Percentiles rank a stretch among this genome's conserved stretches.
These are phyloP conservation scores for Talinum fruticosum DNA, from an alignment of 148 eudicot genomes.

Conservation along the genomic window DNA sequence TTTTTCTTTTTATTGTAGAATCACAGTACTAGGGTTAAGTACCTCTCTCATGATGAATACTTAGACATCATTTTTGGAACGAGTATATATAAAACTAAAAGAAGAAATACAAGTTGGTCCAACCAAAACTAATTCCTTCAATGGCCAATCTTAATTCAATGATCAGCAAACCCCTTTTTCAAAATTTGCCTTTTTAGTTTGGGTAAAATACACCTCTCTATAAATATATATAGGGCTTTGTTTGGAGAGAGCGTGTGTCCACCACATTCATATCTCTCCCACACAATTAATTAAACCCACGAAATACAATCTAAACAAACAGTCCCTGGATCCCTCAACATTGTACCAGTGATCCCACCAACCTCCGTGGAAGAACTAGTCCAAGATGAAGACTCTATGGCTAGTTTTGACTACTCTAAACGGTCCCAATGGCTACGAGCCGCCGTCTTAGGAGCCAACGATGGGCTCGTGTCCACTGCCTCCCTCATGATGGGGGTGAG, in stretches of 20 bases:
- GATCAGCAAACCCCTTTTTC: too few relatives aligned
- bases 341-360: background rate
- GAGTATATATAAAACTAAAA: too few relatives aligned
- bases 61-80: too few relatives aligned
- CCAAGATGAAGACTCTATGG: background rate
- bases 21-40: too few relatives aligned
- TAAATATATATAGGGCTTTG: constrained; percentile 5
- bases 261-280: background rate
- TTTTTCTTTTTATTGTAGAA: too few relatives aligned
- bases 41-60: too few relatives aligned
- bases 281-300: too few relatives aligned
- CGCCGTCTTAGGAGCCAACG: constrained; percentile 15
- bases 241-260: constrained; percentile 12
- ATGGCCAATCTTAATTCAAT: too few relatives aligned
- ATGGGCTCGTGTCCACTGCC: constrained; percentile 9
- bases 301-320: constrained; percentile 1
- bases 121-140: too few relatives aligned
- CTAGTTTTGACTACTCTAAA: background rate
- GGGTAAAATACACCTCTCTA: too few relatives aligned
- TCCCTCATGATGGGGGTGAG: constrained; percentile 2
- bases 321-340: background rate
- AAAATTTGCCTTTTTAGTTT: too few relatives aligned
- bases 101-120: too few relatives aligned
- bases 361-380: background rate
- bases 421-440: constrained; percentile 17